Evolutionary conservation across 148 eudicot species (phyloP).

Genomic region (Cornus kousa): DNA sequence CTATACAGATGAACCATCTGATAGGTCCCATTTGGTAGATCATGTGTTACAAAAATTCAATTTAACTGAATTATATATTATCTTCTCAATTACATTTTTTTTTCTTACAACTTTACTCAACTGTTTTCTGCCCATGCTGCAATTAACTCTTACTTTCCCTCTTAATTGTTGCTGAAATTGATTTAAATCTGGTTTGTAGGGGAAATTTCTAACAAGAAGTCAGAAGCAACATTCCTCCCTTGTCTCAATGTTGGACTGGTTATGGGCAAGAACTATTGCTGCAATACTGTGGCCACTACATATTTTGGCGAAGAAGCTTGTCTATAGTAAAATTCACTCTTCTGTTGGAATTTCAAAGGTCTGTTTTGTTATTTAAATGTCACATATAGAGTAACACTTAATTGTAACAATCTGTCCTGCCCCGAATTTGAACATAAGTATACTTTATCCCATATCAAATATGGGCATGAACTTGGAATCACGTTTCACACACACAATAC

Average conservation of each 20-base stretch:
- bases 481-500: no score
- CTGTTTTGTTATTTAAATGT: conserved; percentile 4
- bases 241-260: conserved; percentile 55
- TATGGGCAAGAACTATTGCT: conserved; percentile 73
- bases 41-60: not conserved
- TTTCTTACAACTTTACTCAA: no score
- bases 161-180: not conserved
- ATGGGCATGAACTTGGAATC: no score
- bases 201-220: conserved; percentile 63
- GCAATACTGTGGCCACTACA: conserved; percentile 76
- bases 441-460: no score
- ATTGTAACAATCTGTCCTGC: no score
- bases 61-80: not conserved
- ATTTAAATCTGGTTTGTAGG: conserved; percentile 40
- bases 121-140: not conserved
- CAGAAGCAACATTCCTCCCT: conserved; percentile 48
- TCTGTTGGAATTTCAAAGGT: conserved; percentile 94
- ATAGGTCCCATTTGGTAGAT: not conserved
- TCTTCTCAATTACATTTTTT: not conserved
- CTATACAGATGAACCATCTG: not conserved
- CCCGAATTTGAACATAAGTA: no score
- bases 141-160: not conserved
- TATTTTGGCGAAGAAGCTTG: conserved; percentile 61
- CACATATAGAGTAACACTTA: not conserved
- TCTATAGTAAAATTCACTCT: conserved; percentile 78